A percentile compares a stretch with the other conserved stretches of the same genome.
Conservation (phyloP, 164 flowering plant genomes). For the Pachysandra terminalis region DNA sequence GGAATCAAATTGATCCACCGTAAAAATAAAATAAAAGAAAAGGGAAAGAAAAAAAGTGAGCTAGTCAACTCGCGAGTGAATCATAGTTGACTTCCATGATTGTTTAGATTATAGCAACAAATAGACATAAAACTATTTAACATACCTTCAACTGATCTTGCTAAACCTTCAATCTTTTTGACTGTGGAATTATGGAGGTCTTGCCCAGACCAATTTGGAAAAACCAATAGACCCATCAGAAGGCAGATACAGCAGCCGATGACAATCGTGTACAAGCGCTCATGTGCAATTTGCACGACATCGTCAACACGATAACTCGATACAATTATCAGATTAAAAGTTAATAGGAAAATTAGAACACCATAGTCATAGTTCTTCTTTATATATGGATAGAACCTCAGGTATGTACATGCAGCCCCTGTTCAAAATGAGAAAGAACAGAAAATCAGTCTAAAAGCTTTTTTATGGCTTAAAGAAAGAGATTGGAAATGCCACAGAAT, state of each 20-base stretch:
- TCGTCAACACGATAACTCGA: conserved; percentile 72
- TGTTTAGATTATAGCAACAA: background rate
- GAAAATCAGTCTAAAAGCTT: too few species aligned
- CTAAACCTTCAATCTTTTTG: conserved; percentile 69
- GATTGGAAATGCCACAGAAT: too few species aligned
- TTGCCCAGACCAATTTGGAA: conserved; percentile 89
- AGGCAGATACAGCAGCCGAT: conserved; percentile 85
- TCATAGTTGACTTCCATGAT: background rate
- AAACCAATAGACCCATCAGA: conserved; percentile 67
- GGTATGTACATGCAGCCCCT: conserved; percentile 48
- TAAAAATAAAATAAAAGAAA: too few species aligned
- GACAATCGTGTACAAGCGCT: conserved; percentile 70
- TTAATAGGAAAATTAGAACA: conserved; percentile 77
- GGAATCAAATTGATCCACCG: background rate
- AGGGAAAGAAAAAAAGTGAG: too few species aligned
- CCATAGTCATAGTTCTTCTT: conserved; percentile 94
- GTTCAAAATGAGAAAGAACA: background rate
- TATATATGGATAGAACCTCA: conserved; percentile 73
- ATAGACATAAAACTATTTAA: background rate
- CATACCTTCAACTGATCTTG: conserved; percentile 73
- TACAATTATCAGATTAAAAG: conserved; percentile 80
- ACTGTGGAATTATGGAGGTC: conserved; percentile 74
- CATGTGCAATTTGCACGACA: conserved; percentile 62
- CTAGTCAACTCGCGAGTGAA: too few species aligned
- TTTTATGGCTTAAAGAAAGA: too few species aligned